These are phyloP conservation scores for Halophytophthora polymorphica DNA, from an alignment of 352 stramenopile species.

Conservation along the genomic window DNA sequence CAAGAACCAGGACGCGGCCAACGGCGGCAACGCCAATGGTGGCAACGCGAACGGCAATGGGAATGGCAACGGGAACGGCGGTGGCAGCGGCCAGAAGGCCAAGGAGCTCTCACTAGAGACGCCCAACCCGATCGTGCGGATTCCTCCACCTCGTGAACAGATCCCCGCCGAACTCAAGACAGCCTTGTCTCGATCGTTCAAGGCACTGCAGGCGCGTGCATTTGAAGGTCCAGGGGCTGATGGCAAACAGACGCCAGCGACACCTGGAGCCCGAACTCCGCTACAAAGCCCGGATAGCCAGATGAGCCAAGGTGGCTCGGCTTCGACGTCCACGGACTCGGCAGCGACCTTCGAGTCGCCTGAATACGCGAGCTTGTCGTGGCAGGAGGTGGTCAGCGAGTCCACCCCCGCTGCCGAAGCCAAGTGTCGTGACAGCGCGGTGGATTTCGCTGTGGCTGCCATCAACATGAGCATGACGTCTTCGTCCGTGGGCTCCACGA, in stretches of 20 bases:
- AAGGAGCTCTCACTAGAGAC: conserved; percentile 74
- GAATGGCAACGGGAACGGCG: conserved; percentile 18
- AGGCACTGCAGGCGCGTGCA: conserved; percentile 62
- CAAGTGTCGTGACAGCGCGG: conserved; percentile 60
- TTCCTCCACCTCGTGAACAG: conserved; percentile 64
- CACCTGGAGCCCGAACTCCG: conserved; percentile 45
- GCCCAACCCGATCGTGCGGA: conserved; percentile 73
- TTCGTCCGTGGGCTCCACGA: conserved; percentile 60
- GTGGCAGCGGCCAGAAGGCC: conserved; percentile 49
- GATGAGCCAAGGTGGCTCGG: conserved; percentile 13
- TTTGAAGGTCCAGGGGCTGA: conserved; percentile 48
- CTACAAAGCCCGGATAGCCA: conserved; percentile 70
- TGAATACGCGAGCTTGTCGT: conserved; percentile 56
- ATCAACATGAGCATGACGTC: conserved; percentile 86
- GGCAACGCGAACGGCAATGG: conserved; percentile 13
- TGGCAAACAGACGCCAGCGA: conserved; percentile 34
- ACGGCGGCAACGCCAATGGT: conserved; percentile 18
- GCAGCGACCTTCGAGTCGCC: conserved; percentile 46
- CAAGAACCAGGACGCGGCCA: conserved; percentile 70
- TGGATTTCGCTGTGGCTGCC: conserved; percentile 65
- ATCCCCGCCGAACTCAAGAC: conserved; percentile 72
- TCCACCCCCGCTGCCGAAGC: conserved; percentile 44
- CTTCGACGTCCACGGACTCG: conserved; percentile 19
- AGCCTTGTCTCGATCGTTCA: conserved; percentile 67
- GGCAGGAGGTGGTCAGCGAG: conserved; percentile 70